Percentiles rank a stretch among this genome's conserved stretches.
Evolutionary conservation across 192 early-diverging fungal genomes (phyloP).

Genomic region (Backusella parvicylindrica): DNA sequence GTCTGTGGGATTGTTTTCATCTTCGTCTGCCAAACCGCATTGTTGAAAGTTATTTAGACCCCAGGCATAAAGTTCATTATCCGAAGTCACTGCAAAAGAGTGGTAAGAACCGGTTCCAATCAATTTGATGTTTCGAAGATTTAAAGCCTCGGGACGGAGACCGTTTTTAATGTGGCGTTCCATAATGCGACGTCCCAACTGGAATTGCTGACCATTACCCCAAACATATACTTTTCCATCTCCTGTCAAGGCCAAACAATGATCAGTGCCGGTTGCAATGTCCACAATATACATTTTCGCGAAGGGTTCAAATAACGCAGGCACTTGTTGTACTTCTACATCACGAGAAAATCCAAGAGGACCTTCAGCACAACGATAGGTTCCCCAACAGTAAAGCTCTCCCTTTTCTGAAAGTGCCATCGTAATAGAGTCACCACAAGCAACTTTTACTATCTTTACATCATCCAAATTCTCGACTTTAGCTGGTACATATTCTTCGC

Average conservation of each 20-base stretch:
- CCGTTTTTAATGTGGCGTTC: constrained; percentile 68
- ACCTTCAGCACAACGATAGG: constrained; percentile 76
- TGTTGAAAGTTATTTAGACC: constrained; percentile 93
- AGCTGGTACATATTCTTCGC: constrained; percentile 65
- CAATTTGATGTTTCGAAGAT: constrained; percentile 50
- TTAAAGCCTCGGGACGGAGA: constrained; percentile 51
- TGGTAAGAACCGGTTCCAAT: constrained; percentile 83
- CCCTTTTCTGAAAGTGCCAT: constrained; percentile 78
- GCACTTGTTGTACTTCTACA: constrained; percentile 60
- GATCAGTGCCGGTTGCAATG: constrained; percentile 82
- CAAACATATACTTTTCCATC: constrained; percentile 82
- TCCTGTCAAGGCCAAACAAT: constrained; percentile 70
- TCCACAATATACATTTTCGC: constrained; percentile 61
- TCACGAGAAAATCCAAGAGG: constrained; percentile 77
- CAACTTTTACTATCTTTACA: constrained; percentile 69
- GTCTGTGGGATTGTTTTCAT: constrained; percentile 28
- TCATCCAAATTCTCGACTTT: constrained; percentile 69
- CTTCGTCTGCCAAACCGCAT: constrained; percentile 56
- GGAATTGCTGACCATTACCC: constrained; percentile 88
- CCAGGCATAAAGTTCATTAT: constrained; percentile 70
- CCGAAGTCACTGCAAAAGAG: constrained; percentile 73
- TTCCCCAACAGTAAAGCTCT: constrained; percentile 85
- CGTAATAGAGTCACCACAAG: constrained; percentile 82
- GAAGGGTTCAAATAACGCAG: constrained; percentile 56
- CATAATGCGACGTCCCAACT: constrained; percentile 81